These are phyloP conservation scores for Amphirosellinia nigrospora DNA, from an alignment of 495 filamentous ascomycete genomes.

Conservation along the genomic window DNA sequence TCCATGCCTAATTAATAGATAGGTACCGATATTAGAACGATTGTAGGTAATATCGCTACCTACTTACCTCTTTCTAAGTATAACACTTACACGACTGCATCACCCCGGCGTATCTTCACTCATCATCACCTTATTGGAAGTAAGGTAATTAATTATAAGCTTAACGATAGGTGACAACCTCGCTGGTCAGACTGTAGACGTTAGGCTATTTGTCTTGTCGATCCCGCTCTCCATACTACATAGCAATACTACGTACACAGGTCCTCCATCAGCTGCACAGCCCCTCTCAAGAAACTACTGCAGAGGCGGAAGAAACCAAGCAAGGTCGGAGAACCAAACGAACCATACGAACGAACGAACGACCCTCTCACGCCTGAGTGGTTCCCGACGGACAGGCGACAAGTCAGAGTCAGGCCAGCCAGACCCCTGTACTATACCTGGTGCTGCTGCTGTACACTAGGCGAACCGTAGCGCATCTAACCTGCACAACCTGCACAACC, in stretches of 20 bases:
- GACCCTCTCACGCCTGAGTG: background rate
- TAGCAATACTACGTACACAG: constrained; percentile 14
- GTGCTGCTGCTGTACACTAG: constrained; percentile 11
- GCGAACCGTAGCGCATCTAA: background rate
- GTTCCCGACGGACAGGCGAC: constrained; percentile 3
- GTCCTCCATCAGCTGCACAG: constrained; percentile 36
- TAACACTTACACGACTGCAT: too few species aligned
- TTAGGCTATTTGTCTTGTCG: constrained; percentile 19
- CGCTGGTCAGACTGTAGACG: constrained; percentile 8
- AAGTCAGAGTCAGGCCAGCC: constrained; percentile 15
- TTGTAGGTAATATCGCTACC: background rate
- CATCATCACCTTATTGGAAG: constrained; percentile 14
- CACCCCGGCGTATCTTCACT: background rate
- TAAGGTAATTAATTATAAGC: background rate
- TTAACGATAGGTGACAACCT: background rate
- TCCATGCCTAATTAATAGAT: too few species aligned
- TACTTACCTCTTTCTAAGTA: too few species aligned
- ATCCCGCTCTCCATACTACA: constrained; percentile 12
- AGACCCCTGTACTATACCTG: constrained; percentile 11
- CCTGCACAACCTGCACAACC: background rate
- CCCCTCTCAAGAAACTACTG: constrained; percentile 29
- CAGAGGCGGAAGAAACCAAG: background rate
- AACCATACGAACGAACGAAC: background rate
- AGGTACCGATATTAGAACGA: background rate
- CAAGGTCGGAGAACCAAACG: background rate